Percentiles rank a stretch among this genome's conserved stretches.
Evolutionary conservation across 305 asterid species (phyloP).

Genomic region (Fraxinus latifolia): DNA sequence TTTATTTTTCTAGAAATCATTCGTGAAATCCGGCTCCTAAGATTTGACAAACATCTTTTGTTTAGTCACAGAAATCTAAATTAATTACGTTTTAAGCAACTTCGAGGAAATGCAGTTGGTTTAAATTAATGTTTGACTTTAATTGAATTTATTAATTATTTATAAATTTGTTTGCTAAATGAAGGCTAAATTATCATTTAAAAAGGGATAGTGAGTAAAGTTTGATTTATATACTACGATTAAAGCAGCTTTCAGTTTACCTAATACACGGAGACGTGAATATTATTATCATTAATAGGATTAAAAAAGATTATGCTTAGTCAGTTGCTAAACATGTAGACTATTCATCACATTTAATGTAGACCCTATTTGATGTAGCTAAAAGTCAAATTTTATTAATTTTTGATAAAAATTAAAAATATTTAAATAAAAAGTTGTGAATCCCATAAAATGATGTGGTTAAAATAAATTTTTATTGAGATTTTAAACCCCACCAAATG

Average conservation of each 20-base stretch:
- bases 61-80: not conserved
- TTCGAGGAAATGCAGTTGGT: not conserved
- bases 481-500: not conserved
- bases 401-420: not conserved
- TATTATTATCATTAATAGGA: not conserved
- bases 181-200: not conserved
- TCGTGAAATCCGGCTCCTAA: not conserved
- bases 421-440: too few relatives aligned
- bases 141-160: not conserved
- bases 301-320: not conserved
- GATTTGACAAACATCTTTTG: not conserved
- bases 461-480: not conserved
- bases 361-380: not conserved
- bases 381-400: not conserved
- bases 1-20: not conserved
- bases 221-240: too few relatives aligned
- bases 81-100: not conserved
- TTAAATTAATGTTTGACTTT: not conserved
- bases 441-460: not conserved
- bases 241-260: constrained; percentile 26
- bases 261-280: constrained; percentile 46
- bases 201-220: not conserved
- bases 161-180: not conserved
- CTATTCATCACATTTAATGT: not conserved
- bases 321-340: not conserved